Base-by-base conservation (phyloP, 2,329 filamentous ascomycete genomes). In the Paecilomyces fulvus region DNA sequence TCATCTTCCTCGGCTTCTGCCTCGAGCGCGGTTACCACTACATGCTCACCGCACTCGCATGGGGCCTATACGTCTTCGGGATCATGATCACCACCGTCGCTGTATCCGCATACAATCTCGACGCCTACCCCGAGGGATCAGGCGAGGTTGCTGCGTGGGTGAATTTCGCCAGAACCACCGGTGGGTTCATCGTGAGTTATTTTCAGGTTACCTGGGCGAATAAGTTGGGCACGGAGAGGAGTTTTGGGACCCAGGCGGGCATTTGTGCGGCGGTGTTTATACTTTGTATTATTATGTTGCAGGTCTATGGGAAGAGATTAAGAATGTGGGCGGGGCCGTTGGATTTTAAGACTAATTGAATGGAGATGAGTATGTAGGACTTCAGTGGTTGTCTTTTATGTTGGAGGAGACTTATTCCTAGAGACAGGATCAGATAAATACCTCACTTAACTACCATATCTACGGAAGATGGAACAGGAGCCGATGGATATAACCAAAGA, bases 1-100 rank as follows among this genome's bases (percentile, higher is more conserved):
- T 83, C 1, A 72, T 81, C 3, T 64, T 82, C 0, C 69, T 85
- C 4, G 82, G 82, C 2, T 79, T 81, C 61, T 72, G 75, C 1
- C 73, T 85, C 1, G 68, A 79, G 58, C 66, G 72, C 8, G 67
- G 65, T 3, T 83, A 77, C 70, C 79, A 82, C 63, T 83, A 76
- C 65, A 80, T 82, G 76, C 68, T 75, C 1, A 72, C 75, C 6
- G 73, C 73, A 2, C 65, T 78, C 7, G 74, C 66, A 6, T 83
- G 81, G 79, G 81, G 79, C 0, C 65, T 82, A 11, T 82, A 82
- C 58, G 77, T 78, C 4, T 81, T 81, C 59, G 80, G 80, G 1
- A 76, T 82, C 64, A 83, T 82, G 78, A 75, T 80, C 56, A 75
- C 74, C 1, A 81, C 80, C 0, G 79, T 80, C 3, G 79, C 77